A percentile compares a stretch with the other conserved stretches of the same genome.
Conservation (phyloP, 2,329 filamentous ascomycete genomes). For the Colletotrichum godetiae region DNA sequence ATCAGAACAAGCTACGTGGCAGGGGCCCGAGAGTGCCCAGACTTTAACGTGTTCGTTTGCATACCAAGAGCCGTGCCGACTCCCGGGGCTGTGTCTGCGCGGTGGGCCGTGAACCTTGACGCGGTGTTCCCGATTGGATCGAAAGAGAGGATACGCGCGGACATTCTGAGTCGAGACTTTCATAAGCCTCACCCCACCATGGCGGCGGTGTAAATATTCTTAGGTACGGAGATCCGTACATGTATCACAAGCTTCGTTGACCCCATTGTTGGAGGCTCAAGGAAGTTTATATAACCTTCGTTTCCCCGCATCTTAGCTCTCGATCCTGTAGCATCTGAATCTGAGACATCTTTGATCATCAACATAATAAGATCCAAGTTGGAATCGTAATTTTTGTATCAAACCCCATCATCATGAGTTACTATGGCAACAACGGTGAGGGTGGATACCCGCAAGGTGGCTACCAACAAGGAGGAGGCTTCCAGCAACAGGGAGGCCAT, state of each 20-base stretch:
- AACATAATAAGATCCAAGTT: neutral
- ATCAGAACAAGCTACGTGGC: slow-evolving; percentile 31
- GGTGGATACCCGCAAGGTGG: slow-evolving; percentile 9
- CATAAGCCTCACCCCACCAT: slow-evolving; percentile 31
- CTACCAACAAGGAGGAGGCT: slow-evolving; percentile 12
- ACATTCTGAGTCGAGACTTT: slow-evolving; percentile 30
- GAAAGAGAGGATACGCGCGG: slow-evolving; percentile 29
- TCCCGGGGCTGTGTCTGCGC: slow-evolving; percentile 31
- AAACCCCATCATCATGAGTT: slow-evolving; percentile 20
- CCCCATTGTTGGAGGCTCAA: slow-evolving; percentile 17
- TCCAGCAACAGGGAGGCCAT: neutral
- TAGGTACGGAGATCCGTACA: neutral
- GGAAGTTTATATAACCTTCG: slow-evolving; percentile 26
- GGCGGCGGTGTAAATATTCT: slow-evolving; percentile 33
- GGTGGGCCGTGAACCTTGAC: slow-evolving; percentile 34
- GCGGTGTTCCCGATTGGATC: slow-evolving; percentile 35
- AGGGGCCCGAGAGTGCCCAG: slow-evolving; percentile 28
- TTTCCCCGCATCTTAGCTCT: slow-evolving; percentile 21
- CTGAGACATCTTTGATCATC: neutral
- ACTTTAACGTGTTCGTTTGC: slow-evolving; percentile 24
- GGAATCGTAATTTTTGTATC: neutral
- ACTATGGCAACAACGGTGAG: slow-evolving; percentile 26
- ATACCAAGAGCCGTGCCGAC: slow-evolving; percentile 26
- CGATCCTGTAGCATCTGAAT: neutral
- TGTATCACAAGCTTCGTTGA: slow-evolving; percentile 31